Base-by-base conservation (phyloP, 139 green algal species). In the Chlorella vulgaris region DNA sequence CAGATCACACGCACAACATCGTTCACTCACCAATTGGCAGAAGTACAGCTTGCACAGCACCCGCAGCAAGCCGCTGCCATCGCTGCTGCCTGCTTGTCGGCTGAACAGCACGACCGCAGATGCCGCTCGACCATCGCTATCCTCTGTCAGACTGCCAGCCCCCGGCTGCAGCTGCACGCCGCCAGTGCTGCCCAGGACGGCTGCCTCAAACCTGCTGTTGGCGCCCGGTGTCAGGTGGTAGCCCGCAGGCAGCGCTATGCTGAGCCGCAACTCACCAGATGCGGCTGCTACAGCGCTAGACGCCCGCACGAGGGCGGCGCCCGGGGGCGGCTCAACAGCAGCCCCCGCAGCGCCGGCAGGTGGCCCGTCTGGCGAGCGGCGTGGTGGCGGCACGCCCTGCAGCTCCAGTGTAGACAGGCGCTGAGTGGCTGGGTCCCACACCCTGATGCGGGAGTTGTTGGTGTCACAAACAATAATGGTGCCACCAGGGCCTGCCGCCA, bases 381-480 rank as follows among this genome's bases (percentile, higher is more conserved):
- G 55, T 4, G 88, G 88, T 8, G 69, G 63, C 8, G 92, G 92
- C 24, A 95, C 85, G 24, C 58, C 81, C 0, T 35, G 63, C 33
- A 95, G 78, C 28, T 84, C 24, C 55, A 95, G 80, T 22, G 92
- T 95, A n/a, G 13, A 84, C 15, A 96, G 40, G 10, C 43, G 28
- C 1, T 62, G 42, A 1, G 80, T 85, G n/a, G 40, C 61, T 4
- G 61, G 69, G 71, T 94, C 83, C 24, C 89, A 69, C 35, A 81
- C 31, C 43, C 84, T 80, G 50, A 96, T 91, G 22, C 88, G 53
- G 61, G 60, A 79, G 86, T 96, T 96, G 86, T 96, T 96, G 31
- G 92, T 96, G 79, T 96, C 92, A 0, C 93, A 93, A 1, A 96
- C 75, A 26, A 91, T 53, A 15, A 96, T 29, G 5, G 51, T 83